Base-by-base conservation (phyloP, 1,139 yeast genomes). In the Kodamaea anthophila region DNA sequence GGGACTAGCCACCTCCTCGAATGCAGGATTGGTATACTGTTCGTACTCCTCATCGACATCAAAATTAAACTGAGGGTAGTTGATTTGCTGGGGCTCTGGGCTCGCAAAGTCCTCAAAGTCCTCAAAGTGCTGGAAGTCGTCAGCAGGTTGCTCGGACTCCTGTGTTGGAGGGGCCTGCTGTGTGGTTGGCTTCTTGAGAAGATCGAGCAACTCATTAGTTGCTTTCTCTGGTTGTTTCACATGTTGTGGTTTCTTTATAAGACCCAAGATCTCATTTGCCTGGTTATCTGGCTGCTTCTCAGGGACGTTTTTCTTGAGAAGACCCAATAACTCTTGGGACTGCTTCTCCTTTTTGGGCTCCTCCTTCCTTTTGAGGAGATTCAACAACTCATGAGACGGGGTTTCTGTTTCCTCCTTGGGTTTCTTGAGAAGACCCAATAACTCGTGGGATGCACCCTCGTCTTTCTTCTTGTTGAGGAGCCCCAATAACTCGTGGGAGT, bases 31-130 rank as follows among this genome's bases (percentile, higher is more conserved):
- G n/a, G n/a, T n/a, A n/a, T n/a, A n/a, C n/a, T n/a, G n/a, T n/a
- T 54, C 63, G 29, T 63, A 67, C 28, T 57, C 62, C 38, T 62
- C 55, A 12, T 60, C 69, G 21, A 57, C 51, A 28, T 56, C 66
- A 36, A 58, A 55, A 23, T 42, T 43, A 32, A 44, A 31, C 31
- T 41, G 37, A 28, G 38, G n/a, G n/a, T 37, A 28, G 33, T 22
- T 33, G 40, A 30, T 30, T 39, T 31, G 13, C 49, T 49, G 29
- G 51, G 56, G 35, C 12, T 11, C 15, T 15, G 21, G 47, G 51
- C 26, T 26, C 56, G 60, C 65, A 37, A 63, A 62, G 34, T 61
- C 58, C 21, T 62, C 68, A 32, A 59, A 58, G 23, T 47, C 41
- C 27, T 52, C 55, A 19, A 44, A 46, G 12, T 41, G 36, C 13